Base-by-base conservation (phyloP, 345 rosid species). In the Physaria fendleri region DNA sequence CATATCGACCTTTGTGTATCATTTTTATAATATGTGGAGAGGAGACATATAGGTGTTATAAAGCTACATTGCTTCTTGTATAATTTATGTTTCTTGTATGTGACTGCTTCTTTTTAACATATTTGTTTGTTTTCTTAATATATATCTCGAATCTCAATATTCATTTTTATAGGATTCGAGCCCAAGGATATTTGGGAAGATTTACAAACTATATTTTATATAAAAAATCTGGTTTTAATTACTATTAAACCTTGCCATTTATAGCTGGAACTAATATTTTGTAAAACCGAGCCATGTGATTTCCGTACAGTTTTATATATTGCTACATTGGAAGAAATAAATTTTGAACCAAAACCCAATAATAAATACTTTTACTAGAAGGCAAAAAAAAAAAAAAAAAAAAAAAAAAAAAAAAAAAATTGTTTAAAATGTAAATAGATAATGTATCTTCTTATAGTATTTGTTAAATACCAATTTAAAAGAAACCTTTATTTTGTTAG, bases 91-190 rank as follows among this genome's bases (percentile, higher is more conserved):
- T 39, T n/a, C n/a, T n/a, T 28, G 11, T 62, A 8, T 62, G 59
- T 58, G 18, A 3, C 34, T 47, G 53, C 21, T 46, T 24, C 21
- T 46, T 24, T 16, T 5, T 15, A 38, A 14, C 12, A 23, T 32
- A 11, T 56, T 25, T 14, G 15, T 38, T 55, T 37, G 4, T 37
- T 37, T 37, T 11, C 33, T 35, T 15, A 1, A 34, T n/a, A 52
- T 47, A 18, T 27, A 11, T 52, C 41, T 28, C 73, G 66, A 27
- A 68, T 68, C 61, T 68, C 66, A 44, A 52, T 6, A 27, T 47
- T 1, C 9, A 5, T 68, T 30, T 29, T 30, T 29, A 25, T 7
- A 52, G 61, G 62, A 60, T 68, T 68, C 60, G 66, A 68, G 60
- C 63, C 66, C 22, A 11, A 15, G 60, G 60, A 64, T 64, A 54